Percentiles rank a stretch among this genome's conserved stretches.
Conservation (phyloP, 2,329 filamentous ascomycete species). For the Biscogniauxia sp. region DNA sequence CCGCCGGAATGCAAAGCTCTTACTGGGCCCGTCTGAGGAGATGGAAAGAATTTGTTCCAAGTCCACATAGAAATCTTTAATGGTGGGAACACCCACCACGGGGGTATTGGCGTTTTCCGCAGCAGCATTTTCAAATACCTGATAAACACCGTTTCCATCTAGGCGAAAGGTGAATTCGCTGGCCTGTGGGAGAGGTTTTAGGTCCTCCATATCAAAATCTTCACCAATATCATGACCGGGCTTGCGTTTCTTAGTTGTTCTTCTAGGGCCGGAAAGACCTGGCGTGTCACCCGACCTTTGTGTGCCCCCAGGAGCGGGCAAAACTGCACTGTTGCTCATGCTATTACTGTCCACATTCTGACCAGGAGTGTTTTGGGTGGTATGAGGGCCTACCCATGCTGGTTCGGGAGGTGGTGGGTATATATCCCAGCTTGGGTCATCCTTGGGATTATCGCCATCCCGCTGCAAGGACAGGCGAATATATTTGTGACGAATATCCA, state of each 20-base stretch:
- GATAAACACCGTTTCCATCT: slow-evolving; percentile 84
- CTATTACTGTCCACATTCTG: slow-evolving; percentile 42
- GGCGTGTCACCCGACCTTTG: slow-evolving; percentile 22
- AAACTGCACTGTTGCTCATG: slow-evolving; percentile 45
- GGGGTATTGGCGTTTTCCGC: slow-evolving; percentile 64
- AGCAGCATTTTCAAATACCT: slow-evolving; percentile 75
- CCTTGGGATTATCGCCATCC: slow-evolving; percentile 81
- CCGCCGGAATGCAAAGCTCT: slow-evolving; percentile 93
- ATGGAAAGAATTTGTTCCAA: slow-evolving; percentile 81
- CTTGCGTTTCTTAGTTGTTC: slow-evolving; percentile 66
- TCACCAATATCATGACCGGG: slow-evolving; percentile 87
- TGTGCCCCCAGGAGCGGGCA: slow-evolving; percentile 33
- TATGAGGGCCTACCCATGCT: slow-evolving; percentile 67
- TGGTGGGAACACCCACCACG: slow-evolving; percentile 79
- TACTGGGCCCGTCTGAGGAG: slow-evolving; percentile 94
- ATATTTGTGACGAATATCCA: slow-evolving; percentile 86
- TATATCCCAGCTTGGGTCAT: slow-evolving; percentile 78
- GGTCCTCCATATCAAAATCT: slow-evolving; percentile 81
- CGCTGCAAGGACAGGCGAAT: slow-evolving; percentile 81
- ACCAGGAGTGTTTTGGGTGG: slow-evolving; percentile 36
- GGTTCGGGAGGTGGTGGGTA: slow-evolving; percentile 92
- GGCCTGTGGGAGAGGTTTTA: slow-evolving; percentile 68
- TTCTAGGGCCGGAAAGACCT: slow-evolving; percentile 36
- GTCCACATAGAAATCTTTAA: slow-evolving; percentile 95
- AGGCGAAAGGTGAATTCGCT: slow-evolving; percentile 74